Evolutionary conservation across 176 grass and related monocot genomes (phyloP).

Genomic region (Eleusine coracana): DNA sequence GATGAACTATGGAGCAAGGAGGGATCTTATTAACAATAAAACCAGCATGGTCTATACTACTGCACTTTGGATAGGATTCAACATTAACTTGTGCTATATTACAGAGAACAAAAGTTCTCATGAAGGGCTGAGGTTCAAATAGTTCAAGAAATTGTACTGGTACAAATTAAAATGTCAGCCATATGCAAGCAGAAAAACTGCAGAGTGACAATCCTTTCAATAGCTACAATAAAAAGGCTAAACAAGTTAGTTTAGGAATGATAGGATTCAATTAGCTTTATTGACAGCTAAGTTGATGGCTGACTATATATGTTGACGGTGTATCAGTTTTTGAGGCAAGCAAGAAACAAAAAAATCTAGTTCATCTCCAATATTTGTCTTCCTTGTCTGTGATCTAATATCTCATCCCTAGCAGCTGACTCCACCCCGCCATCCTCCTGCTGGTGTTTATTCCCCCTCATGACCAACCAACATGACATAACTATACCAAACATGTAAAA

Average conservation of each 20-base stretch:
- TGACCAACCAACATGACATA: neutral
- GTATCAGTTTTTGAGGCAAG: too few relatives aligned
- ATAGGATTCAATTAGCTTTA: too few relatives aligned
- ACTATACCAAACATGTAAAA: neutral
- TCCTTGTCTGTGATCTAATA: neutral
- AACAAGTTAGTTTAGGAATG: too few relatives aligned
- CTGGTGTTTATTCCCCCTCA: too few relatives aligned
- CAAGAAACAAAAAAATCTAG: too few relatives aligned
- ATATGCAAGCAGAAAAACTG: conserved; percentile 15
- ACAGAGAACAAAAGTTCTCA: neutral
- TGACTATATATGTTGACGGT: too few relatives aligned
- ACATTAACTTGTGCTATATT: too few relatives aligned
- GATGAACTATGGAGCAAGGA: neutral
- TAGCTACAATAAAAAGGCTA: neutral
- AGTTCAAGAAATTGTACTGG: neutral
- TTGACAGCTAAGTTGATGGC: too few relatives aligned
- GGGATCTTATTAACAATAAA: neutral
- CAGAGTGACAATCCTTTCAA: neutral
- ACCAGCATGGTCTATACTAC: neutral
- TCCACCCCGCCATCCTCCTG: too few relatives aligned
- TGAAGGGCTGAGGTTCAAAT: neutral
- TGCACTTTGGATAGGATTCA: conserved; percentile 1
- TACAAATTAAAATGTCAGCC: neutral
- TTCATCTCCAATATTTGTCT: neutral
- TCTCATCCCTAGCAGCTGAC: neutral